phyloP scores from a whole-genome alignment of 345 rosid genomes.

The Physaria fendleri region DNA sequence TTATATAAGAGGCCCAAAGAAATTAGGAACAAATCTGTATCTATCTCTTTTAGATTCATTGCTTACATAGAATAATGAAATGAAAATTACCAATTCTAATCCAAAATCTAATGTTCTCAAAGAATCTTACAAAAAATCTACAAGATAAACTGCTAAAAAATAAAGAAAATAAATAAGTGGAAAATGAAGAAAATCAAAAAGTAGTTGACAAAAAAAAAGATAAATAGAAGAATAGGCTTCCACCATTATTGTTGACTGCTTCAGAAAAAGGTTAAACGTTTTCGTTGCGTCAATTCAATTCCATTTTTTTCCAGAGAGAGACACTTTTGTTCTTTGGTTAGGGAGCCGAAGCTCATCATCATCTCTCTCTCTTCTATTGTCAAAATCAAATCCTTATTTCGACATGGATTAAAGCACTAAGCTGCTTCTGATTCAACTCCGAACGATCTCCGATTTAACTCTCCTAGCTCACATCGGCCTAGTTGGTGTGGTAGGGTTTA shows the following conservation, averaged over 20 bases:
- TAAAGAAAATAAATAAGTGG: not conserved
- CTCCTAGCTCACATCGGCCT: not conserved
- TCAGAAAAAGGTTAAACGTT: conserved; percentile 7
- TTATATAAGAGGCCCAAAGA: too few species aligned
- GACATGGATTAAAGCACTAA: conserved; percentile 6
- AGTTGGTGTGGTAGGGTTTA: not conserved
- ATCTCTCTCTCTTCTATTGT: not conserved
- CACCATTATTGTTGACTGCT: conserved; percentile 32
- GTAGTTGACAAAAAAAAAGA: not conserved
- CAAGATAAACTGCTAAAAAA: not conserved
- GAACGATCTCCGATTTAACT: conserved; percentile 20
- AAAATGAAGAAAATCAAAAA: not conserved
- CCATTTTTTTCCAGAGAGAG: conserved; percentile 10
- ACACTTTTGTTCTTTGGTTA: not conserved
- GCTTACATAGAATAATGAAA: too few species aligned
- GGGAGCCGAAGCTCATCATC: conserved; percentile 12
- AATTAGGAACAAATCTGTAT: too few species aligned
- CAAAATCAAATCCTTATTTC: conserved; percentile 4
- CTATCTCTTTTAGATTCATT: too few species aligned
- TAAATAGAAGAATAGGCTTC: conserved; percentile 15
- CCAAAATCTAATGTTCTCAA: too few species aligned
- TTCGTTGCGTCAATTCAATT: conserved; percentile 9
- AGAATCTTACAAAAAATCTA: not conserved
- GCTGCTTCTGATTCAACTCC: conserved; percentile 22
- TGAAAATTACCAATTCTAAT: too few species aligned